Base-by-base conservation (phyloP, 1,284 basidiomycete species). In the Leccinum pachyderme region DNA sequence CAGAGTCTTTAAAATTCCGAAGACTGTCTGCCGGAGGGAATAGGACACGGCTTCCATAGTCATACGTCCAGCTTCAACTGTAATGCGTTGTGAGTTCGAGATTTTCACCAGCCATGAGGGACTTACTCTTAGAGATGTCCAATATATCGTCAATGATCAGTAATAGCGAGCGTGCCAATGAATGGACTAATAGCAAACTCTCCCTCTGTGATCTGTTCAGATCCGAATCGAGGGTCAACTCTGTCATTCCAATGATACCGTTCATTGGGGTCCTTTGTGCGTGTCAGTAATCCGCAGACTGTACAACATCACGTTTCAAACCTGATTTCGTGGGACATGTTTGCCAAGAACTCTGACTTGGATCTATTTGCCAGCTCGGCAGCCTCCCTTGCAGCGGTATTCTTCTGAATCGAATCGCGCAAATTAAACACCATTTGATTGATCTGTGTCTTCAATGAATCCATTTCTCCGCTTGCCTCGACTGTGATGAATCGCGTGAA, bases 381-480 rank as follows among this genome's bases (percentile, higher is more conserved):
- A 0, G 96, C 95, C 72, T 98, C 96, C 72, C 96, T 86, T 7
- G 97, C 97, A 32, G 93, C 93, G 2, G 95, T 99, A 71, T 99
- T 99, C 86, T 96, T 98, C 81, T 99, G 97, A 59, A 99, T 97
- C 63, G 86, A 89, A 72, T 99, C 96, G 50, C 97, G 83, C 72
- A 99, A 82, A 71, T 96, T 96, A 79, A 95, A 98, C 57, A 99
- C 94, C 96, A 98, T 98, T 74, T 97, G 93, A 70, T 97, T 96
- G 78, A 97, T 97, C 77, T 98, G 97, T 5, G 94, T 98, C 82
- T 99, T 99, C 75, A 99, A 83, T 58, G 92, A 95, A 76, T 99
- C 96, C 97, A 99, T 98, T 75, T 99, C 97, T 54, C 97, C 97
- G 55, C 87, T 91, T 0, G 96, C 97, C 69, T 99, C 96, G 69